Conservation (phyloP, 768 basidiomycete genomes). For the Russula sp. region DNA sequence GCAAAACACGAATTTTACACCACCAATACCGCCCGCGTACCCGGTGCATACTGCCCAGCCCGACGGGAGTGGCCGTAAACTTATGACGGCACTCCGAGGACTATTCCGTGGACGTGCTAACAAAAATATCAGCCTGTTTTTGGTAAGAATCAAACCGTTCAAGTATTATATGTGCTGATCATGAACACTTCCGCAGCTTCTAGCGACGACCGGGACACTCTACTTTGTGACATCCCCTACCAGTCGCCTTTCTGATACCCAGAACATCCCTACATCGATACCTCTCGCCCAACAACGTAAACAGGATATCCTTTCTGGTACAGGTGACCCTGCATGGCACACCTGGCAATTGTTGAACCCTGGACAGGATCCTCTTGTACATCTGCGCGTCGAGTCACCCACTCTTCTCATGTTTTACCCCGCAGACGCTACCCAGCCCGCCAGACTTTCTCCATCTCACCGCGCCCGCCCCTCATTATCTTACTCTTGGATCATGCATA, state of each 20-base stretch:
- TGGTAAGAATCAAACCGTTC: constrained; percentile 46
- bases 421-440: constrained; percentile 34
- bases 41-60: constrained; percentile 31
- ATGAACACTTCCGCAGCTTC: constrained; percentile 49
- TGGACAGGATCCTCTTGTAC: constrained; percentile 57
- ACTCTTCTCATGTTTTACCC: constrained; percentile 66
- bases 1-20: constrained; percentile 59
- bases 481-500: constrained; percentile 49
- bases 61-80: constrained; percentile 45
- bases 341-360: constrained; percentile 83
- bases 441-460: not conserved
- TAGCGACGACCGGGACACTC: constrained; percentile 70
- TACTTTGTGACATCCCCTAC: constrained; percentile 67
- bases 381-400: constrained; percentile 79
- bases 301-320: constrained; percentile 23
- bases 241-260: constrained; percentile 32
- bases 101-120: constrained; percentile 63
- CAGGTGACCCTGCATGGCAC: constrained; percentile 51
- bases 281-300: constrained; percentile 23
- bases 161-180: constrained; percentile 3
- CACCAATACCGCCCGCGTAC: constrained; percentile 39
- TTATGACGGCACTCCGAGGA: constrained; percentile 43
- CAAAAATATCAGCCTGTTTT: constrained; percentile 76
- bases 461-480: constrained; percentile 31
- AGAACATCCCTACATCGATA: constrained; percentile 20